Conservation (phyloP, 139 green algal species). For the Tetradesmus obliquus region DNA sequence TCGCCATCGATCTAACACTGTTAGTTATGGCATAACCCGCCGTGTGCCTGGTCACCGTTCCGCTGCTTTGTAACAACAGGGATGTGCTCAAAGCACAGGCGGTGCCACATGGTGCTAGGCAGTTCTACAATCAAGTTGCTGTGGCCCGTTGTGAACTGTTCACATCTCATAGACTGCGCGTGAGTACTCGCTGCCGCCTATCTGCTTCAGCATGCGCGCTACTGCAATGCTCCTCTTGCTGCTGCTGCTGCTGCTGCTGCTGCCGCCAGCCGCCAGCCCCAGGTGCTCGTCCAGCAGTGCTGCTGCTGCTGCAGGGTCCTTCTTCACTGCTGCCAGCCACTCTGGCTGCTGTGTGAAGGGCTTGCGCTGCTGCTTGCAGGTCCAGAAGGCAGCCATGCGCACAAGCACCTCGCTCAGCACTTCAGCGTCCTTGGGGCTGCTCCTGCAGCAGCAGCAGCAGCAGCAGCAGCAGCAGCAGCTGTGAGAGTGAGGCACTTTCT, state of each 20-base stretch:
- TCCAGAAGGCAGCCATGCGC: too few species aligned
- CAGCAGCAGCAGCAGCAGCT: background rate
- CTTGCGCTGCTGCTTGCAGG: background rate
- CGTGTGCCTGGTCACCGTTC: too few species aligned
- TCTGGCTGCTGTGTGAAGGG: background rate
- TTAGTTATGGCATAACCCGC: too few species aligned
- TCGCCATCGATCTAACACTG: too few species aligned
- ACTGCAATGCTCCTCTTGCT: background rate
- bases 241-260: background rate
- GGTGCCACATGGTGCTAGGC: too few species aligned
- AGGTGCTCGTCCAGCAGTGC: background rate
- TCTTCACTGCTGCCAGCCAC: constrained; percentile 11
- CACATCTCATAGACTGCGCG: too few species aligned
- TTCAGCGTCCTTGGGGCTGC: background rate
- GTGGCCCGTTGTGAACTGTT: too few species aligned
- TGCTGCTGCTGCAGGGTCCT: constrained; percentile 1
- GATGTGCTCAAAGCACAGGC: too few species aligned
- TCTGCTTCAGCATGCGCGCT: background rate
- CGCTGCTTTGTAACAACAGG: too few species aligned
- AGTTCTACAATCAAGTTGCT: too few species aligned
- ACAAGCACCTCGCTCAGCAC: background rate
- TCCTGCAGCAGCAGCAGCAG: background rate
- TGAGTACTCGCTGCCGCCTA: background rate
- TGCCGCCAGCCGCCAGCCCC: background rate
- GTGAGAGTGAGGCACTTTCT: too few species aligned